Percentiles rank a stretch among this genome's conserved stretches.
These are phyloP conservation scores for Penicillium maclennaniae DNA, from an alignment of 495 filamentous ascomycete species.

Conservation along the genomic window DNA sequence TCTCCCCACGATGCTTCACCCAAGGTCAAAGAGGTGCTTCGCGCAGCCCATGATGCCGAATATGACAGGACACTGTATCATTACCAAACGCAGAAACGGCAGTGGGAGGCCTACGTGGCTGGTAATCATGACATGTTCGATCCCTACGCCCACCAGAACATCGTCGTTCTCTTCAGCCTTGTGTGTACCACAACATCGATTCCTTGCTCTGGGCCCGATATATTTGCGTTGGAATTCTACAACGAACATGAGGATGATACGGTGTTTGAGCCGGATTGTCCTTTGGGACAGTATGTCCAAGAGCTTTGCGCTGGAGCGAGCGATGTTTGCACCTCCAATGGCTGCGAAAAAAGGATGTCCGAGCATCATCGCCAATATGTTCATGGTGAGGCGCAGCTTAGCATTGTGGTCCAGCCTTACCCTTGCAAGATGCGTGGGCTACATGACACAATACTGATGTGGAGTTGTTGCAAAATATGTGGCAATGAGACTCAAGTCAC, in stretches of 20 bases:
- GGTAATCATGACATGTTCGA: conserved; percentile 84
- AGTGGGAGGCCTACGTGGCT: conserved; percentile 90
- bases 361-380: conserved; percentile 97
- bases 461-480: conserved; percentile 92
- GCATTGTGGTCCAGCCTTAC: conserved; percentile 77
- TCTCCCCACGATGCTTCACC: conserved; percentile 69
- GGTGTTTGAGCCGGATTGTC: conserved; percentile 78
- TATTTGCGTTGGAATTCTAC: conserved; percentile 86
- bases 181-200: conserved; percentile 88
- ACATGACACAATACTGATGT: conserved; percentile 87
- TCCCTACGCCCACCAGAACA: conserved; percentile 90
- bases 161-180: conserved; percentile 89
- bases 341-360: conserved; percentile 83
- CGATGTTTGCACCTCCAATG: conserved; percentile 71
- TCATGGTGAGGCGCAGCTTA: conserved; percentile 91
- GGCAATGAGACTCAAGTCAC: conserved; percentile 83
- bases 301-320: conserved; percentile 76
- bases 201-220: conserved; percentile 84
- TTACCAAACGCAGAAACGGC: conserved; percentile 88
- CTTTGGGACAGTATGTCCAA: conserved; percentile 93
- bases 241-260: conserved; percentile 70
- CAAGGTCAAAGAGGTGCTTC: conserved; percentile 87
- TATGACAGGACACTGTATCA: conserved; percentile 93
- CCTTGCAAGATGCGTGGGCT: conserved; percentile 65
- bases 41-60: conserved; percentile 91